Base-by-base conservation (phyloP, 140 eudicot genomes). In the Anethum foeniculum region DNA sequence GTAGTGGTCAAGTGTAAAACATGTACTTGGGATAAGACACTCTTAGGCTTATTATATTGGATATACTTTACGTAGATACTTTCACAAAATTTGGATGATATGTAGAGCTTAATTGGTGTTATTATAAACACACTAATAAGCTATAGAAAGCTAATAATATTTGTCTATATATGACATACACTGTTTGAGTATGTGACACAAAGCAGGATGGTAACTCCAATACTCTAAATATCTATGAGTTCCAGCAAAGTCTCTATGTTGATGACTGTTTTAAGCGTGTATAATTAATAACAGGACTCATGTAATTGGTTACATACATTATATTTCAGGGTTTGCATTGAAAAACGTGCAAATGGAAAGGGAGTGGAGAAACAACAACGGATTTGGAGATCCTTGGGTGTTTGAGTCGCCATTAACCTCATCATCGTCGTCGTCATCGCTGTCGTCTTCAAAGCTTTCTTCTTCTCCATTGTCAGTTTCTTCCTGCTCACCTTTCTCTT, bases 311-410 rank as follows among this genome's bases (percentile, higher is more conserved):
- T 68, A 28, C n/a, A 16, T 15, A 16, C 43, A 32, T 28, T 32
- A 6, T 68, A 32, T 13, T 41, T 32, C 43, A 68, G 74, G 44
- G 44, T 32, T 68, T 32, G 8, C 11, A 32, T 27, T 68, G 74
- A 68, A 62, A 62, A 62, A 12, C 71, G 7, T 68, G n/a, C 44
- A 64, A 79, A 82, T 90, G 89, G 81, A 68, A 78, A 82, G 80
- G 77, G 77, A 82, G 52, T 82, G 87, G 78, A 52, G 71, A 38
- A 80, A 81, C 84, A 60, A 71, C 78, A 81, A 79, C 41, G 58
- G 76, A 38, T 0, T 64, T 27, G 69, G 76, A 39, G 81, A 77
- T 56, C 43, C 46, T 77, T 77, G 88, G 74, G 39, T 44, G 74
- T 75, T 80, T 84, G 93, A 80, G 78, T 84, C 88, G 11, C 75